Conservation (phyloP, 192 early-diverging fungal genomes). For the Coemansia sp. region DNA sequence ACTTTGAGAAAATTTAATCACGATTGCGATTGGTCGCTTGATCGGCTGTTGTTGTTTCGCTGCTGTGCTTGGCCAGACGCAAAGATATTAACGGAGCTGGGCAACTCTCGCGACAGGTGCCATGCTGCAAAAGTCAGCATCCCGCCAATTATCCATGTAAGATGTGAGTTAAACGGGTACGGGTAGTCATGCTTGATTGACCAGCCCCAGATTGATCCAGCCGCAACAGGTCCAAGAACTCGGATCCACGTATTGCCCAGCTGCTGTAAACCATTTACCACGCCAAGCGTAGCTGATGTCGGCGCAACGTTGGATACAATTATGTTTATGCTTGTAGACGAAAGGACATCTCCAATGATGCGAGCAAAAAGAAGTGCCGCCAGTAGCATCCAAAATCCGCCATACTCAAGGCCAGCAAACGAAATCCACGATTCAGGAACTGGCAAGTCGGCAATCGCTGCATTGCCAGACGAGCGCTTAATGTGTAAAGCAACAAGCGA, state of each 20-base stretch:
- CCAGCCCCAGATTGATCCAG: constrained; percentile 33
- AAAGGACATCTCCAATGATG: constrained; percentile 15
- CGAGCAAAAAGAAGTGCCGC: constrained; percentile 14
- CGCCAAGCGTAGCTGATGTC: constrained; percentile 21
- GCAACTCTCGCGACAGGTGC: neutral
- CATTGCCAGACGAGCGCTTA: neutral
- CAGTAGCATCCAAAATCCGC: constrained; percentile 27
- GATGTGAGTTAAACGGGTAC: constrained; percentile 33
- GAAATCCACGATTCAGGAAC: neutral
- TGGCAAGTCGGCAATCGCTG: neutral
- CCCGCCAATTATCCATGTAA: neutral
- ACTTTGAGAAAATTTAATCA: too few relatives aligned
- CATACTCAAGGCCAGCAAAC: neutral
- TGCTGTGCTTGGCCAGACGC: neutral
- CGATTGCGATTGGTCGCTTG: neutral
- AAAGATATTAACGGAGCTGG: neutral
- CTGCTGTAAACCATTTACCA: constrained; percentile 44
- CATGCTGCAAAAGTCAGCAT: neutral
- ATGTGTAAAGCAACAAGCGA: constrained; percentile 1
- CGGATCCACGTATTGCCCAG: constrained; percentile 14
- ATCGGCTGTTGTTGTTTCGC: neutral
- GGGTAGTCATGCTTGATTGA: constrained; percentile 31
- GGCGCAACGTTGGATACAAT: constrained; percentile 37
- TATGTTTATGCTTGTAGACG: constrained; percentile 38
- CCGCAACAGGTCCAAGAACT: constrained; percentile 22